Conservation (phyloP, 345 rosid genomes). For the Populus alba region DNA sequence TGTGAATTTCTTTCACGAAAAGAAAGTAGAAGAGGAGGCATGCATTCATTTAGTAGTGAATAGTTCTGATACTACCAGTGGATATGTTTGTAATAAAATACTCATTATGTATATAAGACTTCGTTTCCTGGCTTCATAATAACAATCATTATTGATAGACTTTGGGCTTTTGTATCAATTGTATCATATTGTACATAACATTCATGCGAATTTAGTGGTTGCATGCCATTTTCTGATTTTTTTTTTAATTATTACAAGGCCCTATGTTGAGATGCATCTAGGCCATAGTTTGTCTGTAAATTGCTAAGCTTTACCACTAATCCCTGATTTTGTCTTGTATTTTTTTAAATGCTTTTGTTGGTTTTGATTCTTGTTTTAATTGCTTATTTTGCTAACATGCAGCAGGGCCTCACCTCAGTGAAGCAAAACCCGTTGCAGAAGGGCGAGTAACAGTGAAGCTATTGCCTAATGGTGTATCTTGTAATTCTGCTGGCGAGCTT, state of each 20-base stretch:
- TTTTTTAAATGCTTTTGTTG: background rate
- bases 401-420: conserved; percentile 35
- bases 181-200: background rate
- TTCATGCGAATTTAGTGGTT: background rate
- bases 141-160: background rate
- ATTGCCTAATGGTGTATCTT: conserved; percentile 30
- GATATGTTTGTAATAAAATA: background rate
- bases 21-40: background rate
- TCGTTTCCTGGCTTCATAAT: background rate
- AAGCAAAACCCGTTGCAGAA: conserved; percentile 44
- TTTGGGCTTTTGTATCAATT: background rate
- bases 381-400: conserved; percentile 18
- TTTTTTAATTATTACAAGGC: background rate
- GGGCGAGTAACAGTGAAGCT: conserved; percentile 7
- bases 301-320: background rate
- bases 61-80: background rate
- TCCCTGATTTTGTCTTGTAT: background rate
- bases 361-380: conserved; percentile 8
- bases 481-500: conserved; percentile 25
- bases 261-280: background rate
- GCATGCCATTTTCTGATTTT: background rate
- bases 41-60: conserved; percentile 1
- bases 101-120: background rate
- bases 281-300: background rate
- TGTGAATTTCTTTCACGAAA: background rate